Evolutionary conservation across 2,329 filamentous ascomycete species (phyloP).

Genomic region (Botrytis tulipae): DNA sequence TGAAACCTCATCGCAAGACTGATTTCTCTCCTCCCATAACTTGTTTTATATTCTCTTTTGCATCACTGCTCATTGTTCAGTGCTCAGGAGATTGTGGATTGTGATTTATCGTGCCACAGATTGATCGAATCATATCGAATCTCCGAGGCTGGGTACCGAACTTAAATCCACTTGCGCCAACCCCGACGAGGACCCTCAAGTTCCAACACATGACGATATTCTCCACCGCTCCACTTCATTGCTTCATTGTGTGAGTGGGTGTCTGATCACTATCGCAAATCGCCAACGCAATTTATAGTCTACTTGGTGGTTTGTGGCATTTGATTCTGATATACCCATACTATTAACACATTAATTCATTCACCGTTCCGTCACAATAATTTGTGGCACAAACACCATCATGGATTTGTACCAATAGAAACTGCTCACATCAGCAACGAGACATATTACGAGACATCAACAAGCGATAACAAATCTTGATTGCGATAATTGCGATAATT

Average conservation of each 20-base stretch:
- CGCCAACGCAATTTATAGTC: not conserved
- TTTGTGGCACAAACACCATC: conserved; percentile 17
- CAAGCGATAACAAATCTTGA: conserved; percentile 12
- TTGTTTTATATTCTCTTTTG: conserved; percentile 7
- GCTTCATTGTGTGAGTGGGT: not conserved
- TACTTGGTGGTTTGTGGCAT: not conserved
- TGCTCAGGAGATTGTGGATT: conserved; percentile 7
- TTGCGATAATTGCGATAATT: conserved; percentile 3
- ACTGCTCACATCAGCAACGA: conserved; percentile 21
- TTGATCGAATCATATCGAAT: conserved; percentile 10
- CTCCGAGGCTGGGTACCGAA: conserved; percentile 6
- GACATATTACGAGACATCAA: conserved; percentile 7
- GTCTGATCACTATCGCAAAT: conserved; percentile 10
- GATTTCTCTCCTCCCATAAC: not conserved
- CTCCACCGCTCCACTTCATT: conserved; percentile 8
- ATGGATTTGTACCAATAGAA: conserved; percentile 18
- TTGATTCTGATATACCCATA: not conserved
- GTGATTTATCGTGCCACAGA: not conserved
- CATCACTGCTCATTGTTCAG: not conserved
- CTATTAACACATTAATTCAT: not conserved
- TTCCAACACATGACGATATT: conserved; percentile 10
- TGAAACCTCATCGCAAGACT: not conserved
- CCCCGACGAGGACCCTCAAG: not conserved
- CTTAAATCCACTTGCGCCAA: not conserved
- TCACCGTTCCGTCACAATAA: conserved; percentile 12